A percentile compares a stretch with the other conserved stretches of the same genome.
These are phyloP conservation scores for Thielaviopsis populi DNA, from an alignment of 2,329 filamentous ascomycete genomes.

Conservation along the genomic window DNA sequence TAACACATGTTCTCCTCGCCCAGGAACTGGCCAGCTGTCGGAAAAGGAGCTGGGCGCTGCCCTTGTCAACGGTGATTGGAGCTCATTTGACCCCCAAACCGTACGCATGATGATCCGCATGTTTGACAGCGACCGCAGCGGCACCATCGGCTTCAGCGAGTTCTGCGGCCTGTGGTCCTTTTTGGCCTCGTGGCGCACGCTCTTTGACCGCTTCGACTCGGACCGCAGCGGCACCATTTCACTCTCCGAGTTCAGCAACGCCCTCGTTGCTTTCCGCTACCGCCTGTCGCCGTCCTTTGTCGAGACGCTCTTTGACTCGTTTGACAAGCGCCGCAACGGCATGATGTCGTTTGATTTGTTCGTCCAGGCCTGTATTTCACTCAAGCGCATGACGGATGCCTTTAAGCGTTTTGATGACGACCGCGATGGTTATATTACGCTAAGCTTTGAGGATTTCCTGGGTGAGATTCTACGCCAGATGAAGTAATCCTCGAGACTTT, in stretches of 20 bases:
- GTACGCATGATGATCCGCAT: constrained; percentile 99
- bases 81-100: constrained; percentile 81
- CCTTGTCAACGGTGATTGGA: constrained; percentile 92
- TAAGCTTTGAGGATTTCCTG: constrained; percentile 70
- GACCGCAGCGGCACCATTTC: constrained; percentile 80
- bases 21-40: constrained; percentile 64
- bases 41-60: constrained; percentile 78
- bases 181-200: constrained; percentile 77
- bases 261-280: constrained; percentile 86
- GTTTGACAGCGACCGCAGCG: constrained; percentile 87
- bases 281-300: constrained; percentile 74
- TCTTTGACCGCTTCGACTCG: constrained; percentile 90
- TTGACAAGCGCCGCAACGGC: constrained; percentile 60
- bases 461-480: constrained; percentile 51
- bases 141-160: constrained; percentile 85
- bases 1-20: not conserved
- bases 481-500: constrained; percentile 26
- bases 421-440: constrained; percentile 77
- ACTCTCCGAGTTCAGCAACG: constrained; percentile 74
- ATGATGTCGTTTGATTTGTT: constrained; percentile 89
- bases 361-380: constrained; percentile 88
- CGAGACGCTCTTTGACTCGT: constrained; percentile 70
- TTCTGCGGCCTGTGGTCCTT: constrained; percentile 97
- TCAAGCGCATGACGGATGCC: constrained; percentile 97
- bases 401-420: constrained; percentile 99